phyloP scores from a whole-genome alignment of 2,329 filamentous ascomycete species.

The Aspergillus sp. region DNA sequence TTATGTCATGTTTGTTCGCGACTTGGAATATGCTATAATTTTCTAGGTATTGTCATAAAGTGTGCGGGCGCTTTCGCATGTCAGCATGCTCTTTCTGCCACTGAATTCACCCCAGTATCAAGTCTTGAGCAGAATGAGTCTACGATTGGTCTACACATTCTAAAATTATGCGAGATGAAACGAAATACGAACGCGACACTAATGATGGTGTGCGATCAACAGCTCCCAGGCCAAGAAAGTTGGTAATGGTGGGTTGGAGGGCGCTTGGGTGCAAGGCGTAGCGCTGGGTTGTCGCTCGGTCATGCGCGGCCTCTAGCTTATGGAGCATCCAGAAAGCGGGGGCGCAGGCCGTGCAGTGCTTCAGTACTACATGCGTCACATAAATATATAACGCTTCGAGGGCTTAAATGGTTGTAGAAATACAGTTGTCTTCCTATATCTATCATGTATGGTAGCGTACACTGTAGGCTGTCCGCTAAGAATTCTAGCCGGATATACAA shows the following conservation, averaged over 20 bases:
- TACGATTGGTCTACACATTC: not conserved
- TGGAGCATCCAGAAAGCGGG: not conserved
- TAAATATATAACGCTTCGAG: not conserved
- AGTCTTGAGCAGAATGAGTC: not conserved
- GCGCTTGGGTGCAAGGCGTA: not conserved
- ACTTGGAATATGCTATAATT: not conserved
- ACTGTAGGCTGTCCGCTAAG: not conserved
- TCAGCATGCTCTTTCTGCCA: not conserved
- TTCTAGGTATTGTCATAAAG: not conserved
- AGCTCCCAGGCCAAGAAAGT: not conserved
- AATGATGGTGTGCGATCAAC: not conserved
- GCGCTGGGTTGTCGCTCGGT: not conserved
- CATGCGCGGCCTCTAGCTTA: not conserved
- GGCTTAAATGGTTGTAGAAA: not conserved
- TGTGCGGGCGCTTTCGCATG: not conserved
- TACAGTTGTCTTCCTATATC: constrained; percentile 4
- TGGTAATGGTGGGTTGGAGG: not conserved
- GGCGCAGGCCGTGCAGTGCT: not conserved
- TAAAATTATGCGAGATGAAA: not conserved
- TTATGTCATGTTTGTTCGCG: not conserved
- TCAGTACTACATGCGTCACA: not conserved
- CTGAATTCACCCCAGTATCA: not conserved
- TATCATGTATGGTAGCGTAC: not conserved
- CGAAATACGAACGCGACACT: not conserved
- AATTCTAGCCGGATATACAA: not conserved